Conservation (phyloP, 495 filamentous ascomycete genomes). For the Hypoxylon intermedium region DNA sequence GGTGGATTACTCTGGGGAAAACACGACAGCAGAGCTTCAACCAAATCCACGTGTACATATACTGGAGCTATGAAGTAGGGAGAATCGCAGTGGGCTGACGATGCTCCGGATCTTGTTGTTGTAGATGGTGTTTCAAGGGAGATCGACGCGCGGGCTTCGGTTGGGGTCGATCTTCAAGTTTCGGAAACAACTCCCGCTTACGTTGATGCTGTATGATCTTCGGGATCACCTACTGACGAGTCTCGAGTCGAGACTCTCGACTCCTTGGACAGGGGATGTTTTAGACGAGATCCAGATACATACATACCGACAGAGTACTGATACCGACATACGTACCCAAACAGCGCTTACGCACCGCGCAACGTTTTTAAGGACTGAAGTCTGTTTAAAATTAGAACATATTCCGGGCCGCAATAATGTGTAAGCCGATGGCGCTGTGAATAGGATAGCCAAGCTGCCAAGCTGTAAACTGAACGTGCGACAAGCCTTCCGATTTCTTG, state of each 20-base stretch:
- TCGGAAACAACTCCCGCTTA: constrained; percentile 26
- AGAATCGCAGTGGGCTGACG: background rate
- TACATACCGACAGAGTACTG: too few species aligned
- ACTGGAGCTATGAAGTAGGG: background rate
- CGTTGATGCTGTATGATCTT: constrained; percentile 28
- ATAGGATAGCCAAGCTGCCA: background rate
- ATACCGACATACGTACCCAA: background rate
- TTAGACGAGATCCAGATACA: too few species aligned
- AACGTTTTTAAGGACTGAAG: background rate
- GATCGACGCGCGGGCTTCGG: constrained; percentile 5
- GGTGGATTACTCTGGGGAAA: background rate
- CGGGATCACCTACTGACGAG: constrained; percentile 21
- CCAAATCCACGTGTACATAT: too few species aligned
- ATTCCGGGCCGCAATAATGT: constrained; percentile 19
- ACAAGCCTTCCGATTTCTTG: background rate
- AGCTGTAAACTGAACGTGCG: background rate
- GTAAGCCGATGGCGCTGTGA: background rate
- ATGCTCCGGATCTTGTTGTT: constrained; percentile 1
- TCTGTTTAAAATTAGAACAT: constrained; percentile 32
- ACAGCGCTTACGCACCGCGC: background rate
- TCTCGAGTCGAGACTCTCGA: constrained; percentile 15
- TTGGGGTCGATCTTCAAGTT: constrained; percentile 19
- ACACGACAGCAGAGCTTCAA: background rate
- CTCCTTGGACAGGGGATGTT: background rate
- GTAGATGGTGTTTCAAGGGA: constrained; percentile 23